A percentile compares a stretch with the other conserved stretches of the same genome.
phyloP scores from a whole-genome alignment of 495 filamentous ascomycete species.

The Penicillium canariense region DNA sequence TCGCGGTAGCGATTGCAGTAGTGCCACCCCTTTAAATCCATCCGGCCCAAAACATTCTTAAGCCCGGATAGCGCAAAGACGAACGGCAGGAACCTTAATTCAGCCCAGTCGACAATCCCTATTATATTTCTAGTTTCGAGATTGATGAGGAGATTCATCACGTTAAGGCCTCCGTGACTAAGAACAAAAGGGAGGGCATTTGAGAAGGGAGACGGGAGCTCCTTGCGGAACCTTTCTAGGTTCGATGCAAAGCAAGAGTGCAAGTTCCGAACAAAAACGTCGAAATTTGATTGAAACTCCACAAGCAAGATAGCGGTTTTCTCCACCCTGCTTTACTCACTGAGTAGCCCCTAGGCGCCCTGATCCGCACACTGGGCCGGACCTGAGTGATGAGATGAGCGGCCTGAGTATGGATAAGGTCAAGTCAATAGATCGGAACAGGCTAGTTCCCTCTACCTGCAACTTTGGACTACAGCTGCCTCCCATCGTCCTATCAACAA shows the following conservation, averaged over 20 bases:
- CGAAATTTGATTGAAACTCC: conserved; percentile 14
- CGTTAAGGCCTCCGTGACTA: conserved; percentile 45
- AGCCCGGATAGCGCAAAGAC: conserved; percentile 43
- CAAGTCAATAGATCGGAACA: too few relatives aligned
- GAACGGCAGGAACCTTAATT: conserved; percentile 44
- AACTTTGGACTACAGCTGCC: too few relatives aligned
- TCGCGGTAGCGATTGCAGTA: conserved; percentile 24
- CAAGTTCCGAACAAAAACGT: conserved; percentile 16
- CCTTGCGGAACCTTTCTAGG: conserved; percentile 14
- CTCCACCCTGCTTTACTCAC: too few relatives aligned
- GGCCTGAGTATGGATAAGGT: too few relatives aligned
- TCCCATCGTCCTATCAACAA: too few relatives aligned
- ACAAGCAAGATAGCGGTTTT: conserved; percentile 8
- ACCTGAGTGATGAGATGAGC: too few relatives aligned
- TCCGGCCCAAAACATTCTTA: conserved; percentile 38
- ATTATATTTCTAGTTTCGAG: conserved; percentile 38
- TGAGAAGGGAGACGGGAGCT: conserved; percentile 30
- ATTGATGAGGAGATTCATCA: conserved; percentile 46
- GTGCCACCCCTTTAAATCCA: conserved; percentile 37
- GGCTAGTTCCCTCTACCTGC: too few relatives aligned
- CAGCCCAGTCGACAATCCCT: conserved; percentile 47
- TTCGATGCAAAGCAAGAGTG: conserved; percentile 14
- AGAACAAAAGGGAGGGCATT: conserved; percentile 39
- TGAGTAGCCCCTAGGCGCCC: too few relatives aligned
- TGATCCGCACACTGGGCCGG: too few relatives aligned